These are phyloP conservation scores for Nannizziopsis barbatae DNA, from an alignment of 2,329 filamentous ascomycete species.

Conservation along the genomic window DNA sequence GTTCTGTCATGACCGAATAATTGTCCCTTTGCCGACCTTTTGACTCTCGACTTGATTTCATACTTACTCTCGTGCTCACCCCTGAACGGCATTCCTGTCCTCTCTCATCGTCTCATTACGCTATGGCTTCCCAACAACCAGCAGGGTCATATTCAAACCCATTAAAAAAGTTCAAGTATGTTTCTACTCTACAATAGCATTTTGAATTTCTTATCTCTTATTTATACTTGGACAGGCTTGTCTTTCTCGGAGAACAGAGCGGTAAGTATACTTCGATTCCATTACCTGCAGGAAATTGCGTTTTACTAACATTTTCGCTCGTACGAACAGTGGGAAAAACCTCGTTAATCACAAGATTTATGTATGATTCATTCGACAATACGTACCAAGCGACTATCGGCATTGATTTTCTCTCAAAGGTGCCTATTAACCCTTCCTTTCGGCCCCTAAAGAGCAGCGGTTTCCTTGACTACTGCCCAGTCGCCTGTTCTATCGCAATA, in stretches of 20 bases:
- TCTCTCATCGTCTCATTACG: conserved; percentile 23
- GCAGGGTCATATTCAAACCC: conserved; percentile 94
- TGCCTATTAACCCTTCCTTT: conserved; percentile 30
- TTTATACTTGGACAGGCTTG: conserved; percentile 51
- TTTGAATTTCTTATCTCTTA: conserved; percentile 1
- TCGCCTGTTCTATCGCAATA: neutral
- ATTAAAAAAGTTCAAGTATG: conserved; percentile 99
- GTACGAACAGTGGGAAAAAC: conserved; percentile 75
- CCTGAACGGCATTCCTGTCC: conserved; percentile 2
- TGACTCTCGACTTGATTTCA: neutral
- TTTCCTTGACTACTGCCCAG: neutral
- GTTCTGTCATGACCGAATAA: conserved; percentile 9
- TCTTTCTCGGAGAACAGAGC: conserved; percentile 96
- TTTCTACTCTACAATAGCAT: conserved; percentile 4
- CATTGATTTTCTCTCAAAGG: conserved; percentile 98
- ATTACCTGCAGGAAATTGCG: conserved; percentile 6
- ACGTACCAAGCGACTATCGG: conserved; percentile 99
- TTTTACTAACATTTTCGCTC: conserved; percentile 17
- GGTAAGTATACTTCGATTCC: conserved; percentile 47
- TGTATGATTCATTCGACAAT: conserved; percentile 99
- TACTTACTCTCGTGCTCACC: neutral
- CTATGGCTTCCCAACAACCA: conserved; percentile 63
- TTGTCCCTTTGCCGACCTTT: neutral
- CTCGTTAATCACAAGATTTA: conserved; percentile 95
- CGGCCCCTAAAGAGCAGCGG: too few species aligned